phyloP scores from a whole-genome alignment of 2,329 filamentous ascomycete genomes.

The Neofusicoccum laricinum region DNA sequence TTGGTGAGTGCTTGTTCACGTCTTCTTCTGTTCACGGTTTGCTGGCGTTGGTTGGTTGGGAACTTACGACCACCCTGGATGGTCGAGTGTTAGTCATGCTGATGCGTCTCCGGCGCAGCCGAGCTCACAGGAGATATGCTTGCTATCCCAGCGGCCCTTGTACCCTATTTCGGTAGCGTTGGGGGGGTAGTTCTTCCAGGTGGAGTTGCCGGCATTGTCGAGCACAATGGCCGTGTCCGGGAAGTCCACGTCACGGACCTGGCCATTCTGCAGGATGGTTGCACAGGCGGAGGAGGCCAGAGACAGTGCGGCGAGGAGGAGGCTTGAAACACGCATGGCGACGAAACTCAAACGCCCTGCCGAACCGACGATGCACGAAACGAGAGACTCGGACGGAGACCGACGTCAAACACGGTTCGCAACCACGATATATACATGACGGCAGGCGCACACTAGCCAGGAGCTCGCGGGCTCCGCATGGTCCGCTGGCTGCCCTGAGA shows the following conservation, averaged over 20 bases:
- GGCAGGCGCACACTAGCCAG: not conserved
- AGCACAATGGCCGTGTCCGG: constrained; percentile 33
- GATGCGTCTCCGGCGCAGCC: not conserved
- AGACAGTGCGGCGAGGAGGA: constrained; percentile 7
- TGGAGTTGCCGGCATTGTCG: constrained; percentile 29
- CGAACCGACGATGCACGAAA: not conserved
- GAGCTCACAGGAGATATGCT: constrained; percentile 52
- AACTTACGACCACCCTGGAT: constrained; percentile 53
- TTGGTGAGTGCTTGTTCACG: constrained; percentile 25
- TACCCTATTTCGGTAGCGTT: constrained; percentile 57
- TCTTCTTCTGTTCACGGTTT: not conserved
- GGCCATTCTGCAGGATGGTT: constrained; percentile 45
- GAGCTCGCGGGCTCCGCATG: not conserved
- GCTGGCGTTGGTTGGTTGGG: not conserved
- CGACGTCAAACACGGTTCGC: not conserved
- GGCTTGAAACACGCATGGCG: constrained; percentile 1
- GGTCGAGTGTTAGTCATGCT: not conserved
- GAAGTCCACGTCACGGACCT: constrained; percentile 37
- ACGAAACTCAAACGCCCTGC: not conserved
- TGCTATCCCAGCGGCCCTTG: constrained; percentile 62
- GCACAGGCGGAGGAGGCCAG: constrained; percentile 27
- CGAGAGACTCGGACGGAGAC: not conserved
- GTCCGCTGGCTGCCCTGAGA: not conserved
- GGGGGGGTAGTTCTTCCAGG: constrained; percentile 50
- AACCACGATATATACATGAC: not conserved